These are phyloP conservation scores for Podospora pseudoanserina DNA, from an alignment of 495 filamentous ascomycete species.

Conservation along the genomic window DNA sequence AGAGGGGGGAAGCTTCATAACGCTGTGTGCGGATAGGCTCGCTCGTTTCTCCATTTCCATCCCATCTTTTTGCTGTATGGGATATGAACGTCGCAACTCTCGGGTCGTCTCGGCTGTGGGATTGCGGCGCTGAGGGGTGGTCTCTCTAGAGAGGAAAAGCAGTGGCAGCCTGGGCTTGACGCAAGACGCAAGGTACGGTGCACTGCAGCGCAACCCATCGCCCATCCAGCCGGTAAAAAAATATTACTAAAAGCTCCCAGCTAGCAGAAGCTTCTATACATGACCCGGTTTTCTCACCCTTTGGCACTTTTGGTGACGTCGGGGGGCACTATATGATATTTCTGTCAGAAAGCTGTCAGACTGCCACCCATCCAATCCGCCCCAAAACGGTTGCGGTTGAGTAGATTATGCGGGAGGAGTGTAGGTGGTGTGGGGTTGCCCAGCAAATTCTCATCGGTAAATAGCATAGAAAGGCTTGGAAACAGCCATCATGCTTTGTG, in stretches of 20 bases:
- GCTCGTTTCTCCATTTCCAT: not conserved
- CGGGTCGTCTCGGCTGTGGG: not conserved
- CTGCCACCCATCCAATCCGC: not conserved
- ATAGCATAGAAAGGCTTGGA: not conserved
- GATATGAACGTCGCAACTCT: not conserved
- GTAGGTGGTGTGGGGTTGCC: not conserved
- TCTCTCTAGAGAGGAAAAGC: not conserved
- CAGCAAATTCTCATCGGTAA: not conserved
- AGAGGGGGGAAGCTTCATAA: not conserved
- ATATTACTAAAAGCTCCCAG: not conserved
- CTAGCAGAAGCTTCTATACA: not conserved
- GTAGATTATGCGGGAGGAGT: not conserved
- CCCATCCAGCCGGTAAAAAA: not conserved
- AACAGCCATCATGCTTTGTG: not conserved
- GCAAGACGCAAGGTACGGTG: not conserved
- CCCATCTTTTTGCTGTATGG: not conserved
- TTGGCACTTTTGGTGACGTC: not conserved
- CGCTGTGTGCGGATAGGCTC: not conserved
- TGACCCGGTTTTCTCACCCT: not conserved
- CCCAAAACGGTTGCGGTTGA: not conserved
- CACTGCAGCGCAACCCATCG: not conserved
- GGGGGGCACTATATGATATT: not conserved
- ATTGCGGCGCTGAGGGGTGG: not conserved
- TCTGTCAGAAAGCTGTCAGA: slow-evolving; percentile 5
- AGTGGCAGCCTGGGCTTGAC: not conserved